These are phyloP conservation scores for Multifurca ochricompacta DNA, from an alignment of 768 basidiomycete genomes.

Conservation along the genomic window DNA sequence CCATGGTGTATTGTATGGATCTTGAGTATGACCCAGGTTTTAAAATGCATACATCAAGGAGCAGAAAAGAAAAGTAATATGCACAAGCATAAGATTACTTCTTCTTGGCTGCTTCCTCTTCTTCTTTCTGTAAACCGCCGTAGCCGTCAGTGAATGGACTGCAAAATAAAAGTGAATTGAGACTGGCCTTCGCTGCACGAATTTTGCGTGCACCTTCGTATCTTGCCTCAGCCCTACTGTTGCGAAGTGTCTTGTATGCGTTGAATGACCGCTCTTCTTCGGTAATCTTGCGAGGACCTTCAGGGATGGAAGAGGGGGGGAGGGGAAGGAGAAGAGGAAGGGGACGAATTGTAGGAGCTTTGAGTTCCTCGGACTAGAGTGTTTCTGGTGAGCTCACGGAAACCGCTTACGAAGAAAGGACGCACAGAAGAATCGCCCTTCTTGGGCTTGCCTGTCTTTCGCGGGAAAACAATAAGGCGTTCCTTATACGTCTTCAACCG, in stretches of 20 bases:
- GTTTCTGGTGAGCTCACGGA: constrained; percentile 12
- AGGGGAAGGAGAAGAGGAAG: constrained; percentile 63
- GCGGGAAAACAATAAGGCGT: constrained; percentile 93
- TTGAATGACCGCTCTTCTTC: constrained; percentile 81
- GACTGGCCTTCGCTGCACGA: constrained; percentile 73
- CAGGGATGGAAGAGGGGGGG: constrained; percentile 57
- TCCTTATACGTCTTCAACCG: constrained; percentile 89
- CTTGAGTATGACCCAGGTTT: constrained; percentile 30
- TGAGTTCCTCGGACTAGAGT: constrained; percentile 74
- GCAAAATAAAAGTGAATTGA: not conserved
- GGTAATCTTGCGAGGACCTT: constrained; percentile 90
- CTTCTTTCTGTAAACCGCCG: constrained; percentile 56
- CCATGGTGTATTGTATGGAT: constrained; percentile 26
- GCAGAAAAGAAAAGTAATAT: constrained; percentile 23
- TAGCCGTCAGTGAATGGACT: constrained; percentile 18
- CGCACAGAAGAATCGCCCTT: constrained; percentile 88
- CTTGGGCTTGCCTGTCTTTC: constrained; percentile 92
- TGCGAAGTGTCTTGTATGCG: constrained; percentile 85
- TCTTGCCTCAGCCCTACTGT: constrained; percentile 71
- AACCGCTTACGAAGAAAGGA: not conserved
- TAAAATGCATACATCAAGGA: constrained; percentile 26
- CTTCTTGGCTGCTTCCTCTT: constrained; percentile 89
- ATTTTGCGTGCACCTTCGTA: constrained; percentile 84
- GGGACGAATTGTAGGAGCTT: constrained; percentile 64
- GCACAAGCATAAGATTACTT: constrained; percentile 44